A percentile compares a stretch with the other conserved stretches of the same genome.
These are phyloP conservation scores for Tarenaya hassleriana DNA, from an alignment of 345 rosid species.

Conservation along the genomic window DNA sequence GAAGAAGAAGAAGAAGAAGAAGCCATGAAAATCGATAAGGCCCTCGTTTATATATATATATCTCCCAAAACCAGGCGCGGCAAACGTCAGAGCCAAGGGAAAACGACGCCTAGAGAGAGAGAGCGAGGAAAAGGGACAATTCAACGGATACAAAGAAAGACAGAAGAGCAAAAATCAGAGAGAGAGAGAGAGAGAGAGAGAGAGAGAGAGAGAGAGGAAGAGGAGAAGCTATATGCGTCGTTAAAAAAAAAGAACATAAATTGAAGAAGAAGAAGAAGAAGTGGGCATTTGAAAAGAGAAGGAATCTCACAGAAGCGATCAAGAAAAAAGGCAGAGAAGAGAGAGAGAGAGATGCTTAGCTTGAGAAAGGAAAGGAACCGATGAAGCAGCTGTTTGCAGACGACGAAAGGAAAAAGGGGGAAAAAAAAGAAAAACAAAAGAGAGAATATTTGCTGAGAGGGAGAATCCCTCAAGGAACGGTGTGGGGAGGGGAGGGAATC, in stretches of 20 bases:
- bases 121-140: too few species aligned
- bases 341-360: slow-evolving; percentile 67
- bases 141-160: too few species aligned
- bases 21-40: slow-evolving; percentile 41
- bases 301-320: slow-evolving; percentile 48
- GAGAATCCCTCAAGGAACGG: slow-evolving; percentile 33
- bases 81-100: too few species aligned
- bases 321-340: slow-evolving; percentile 24
- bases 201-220: slow-evolving; percentile 12
- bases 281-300: slow-evolving; percentile 11
- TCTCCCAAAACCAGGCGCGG: too few species aligned
- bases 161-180: slow-evolving; percentile 23
- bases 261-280: too few species aligned
- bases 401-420: slow-evolving; percentile 13
- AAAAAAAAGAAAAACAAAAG: neutral
- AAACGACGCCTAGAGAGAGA: slow-evolving; percentile 34
- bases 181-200: slow-evolving; percentile 20
- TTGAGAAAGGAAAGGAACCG: slow-evolving; percentile 56
- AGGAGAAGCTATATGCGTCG: slow-evolving; percentile 29
- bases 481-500: slow-evolving; percentile 28
- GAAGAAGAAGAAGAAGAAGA: slow-evolving; percentile 21
- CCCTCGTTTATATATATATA: slow-evolving; percentile 24
- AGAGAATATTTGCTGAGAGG: slow-evolving; percentile 33
- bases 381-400: slow-evolving; percentile 26
- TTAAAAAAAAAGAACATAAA: slow-evolving; percentile 22